Base-by-base conservation (phyloP, 2,329 filamentous ascomycete genomes). In the Pseudopithomyces chartarum region DNA sequence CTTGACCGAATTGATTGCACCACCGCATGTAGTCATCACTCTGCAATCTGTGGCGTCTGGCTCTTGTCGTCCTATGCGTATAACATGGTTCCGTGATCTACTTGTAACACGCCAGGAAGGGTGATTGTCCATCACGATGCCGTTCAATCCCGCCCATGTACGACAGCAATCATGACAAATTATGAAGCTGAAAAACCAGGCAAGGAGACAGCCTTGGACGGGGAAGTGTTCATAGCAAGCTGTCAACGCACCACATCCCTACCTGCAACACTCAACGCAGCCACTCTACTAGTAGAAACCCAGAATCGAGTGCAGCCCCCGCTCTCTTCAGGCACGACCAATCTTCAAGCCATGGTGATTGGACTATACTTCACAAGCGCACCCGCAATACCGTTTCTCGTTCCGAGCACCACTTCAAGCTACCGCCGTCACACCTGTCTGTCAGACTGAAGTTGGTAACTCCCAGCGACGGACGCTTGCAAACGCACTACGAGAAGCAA, bases 391-490 rank as follows among this genome's bases (percentile, higher is more conserved):
- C 34, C 22, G 11, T 51, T 33, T 19, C 26, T 17, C 23, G 13
- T 22, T 4, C 17, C 48, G 20, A 23, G 42, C 38, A 51, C 38
- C 8, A 8, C 36, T n/a, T 51, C 23, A 23, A 34, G 48, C 26
- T 51, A 51, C n/a, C 32, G 38, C 26, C 33, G 48, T 51, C 36
- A 23, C 20, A 51, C 48, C 38, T 42, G 48, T 17, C 48, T 43
- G 48, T 51, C 48, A 51, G 26, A 29, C 34, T 51, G 5, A 22
- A 51, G 15, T 43, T 13, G 38, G 48, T 22, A 43, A 22, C 19
- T 6, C n/a, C 10, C 20, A 33, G 26, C 48, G 38, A 39, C 11
- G 5, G 7, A 10, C 17, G 22, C 13, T 22, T 32, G 45, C 45
- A 47, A 17, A 47, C 29, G 45, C 36, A 11, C 34, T 29, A 50